Percentiles rank a stretch among this genome's conserved stretches.
Evolutionary conservation across 2,329 filamentous ascomycete species (phyloP).

Genomic region (Hypoxylon rubiginosum): DNA sequence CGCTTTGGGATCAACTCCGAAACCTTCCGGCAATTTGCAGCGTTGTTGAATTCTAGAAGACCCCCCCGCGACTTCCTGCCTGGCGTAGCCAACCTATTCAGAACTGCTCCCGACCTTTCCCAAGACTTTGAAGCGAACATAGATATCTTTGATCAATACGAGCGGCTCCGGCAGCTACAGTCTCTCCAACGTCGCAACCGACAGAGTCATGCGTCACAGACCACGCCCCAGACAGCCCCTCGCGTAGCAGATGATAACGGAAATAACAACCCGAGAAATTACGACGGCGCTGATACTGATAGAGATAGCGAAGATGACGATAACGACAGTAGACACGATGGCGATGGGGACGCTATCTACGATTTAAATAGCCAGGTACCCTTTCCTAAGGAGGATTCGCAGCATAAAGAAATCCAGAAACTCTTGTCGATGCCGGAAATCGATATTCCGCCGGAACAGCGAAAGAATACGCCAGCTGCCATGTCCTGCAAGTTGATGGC

Average conservation of each 20-base stretch:
- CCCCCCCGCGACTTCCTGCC: constrained; percentile 13
- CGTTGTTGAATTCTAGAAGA: constrained; percentile 5
- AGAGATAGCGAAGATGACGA: not conserved
- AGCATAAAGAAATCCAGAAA: constrained; percentile 32
- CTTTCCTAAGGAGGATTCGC: not conserved
- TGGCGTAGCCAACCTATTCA: constrained; percentile 8
- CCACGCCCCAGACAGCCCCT: not conserved
- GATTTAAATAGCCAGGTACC: not conserved
- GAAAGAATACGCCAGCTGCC: constrained; percentile 38
- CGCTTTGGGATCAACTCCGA: constrained; percentile 25
- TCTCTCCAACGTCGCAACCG: not conserved
- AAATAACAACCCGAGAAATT: not conserved
- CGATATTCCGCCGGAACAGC: constrained; percentile 37
- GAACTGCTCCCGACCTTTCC: constrained; percentile 20
- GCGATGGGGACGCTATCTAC: not conserved
- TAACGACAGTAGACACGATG: not conserved
- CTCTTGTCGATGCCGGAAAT: constrained; percentile 42
- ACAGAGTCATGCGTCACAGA: not conserved
- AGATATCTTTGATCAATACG: constrained; percentile 8
- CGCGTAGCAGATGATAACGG: not conserved
- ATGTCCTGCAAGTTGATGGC: constrained; percentile 46
- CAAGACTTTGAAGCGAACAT: constrained; percentile 14
- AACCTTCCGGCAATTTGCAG: constrained; percentile 13
- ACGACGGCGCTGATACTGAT: not conserved
- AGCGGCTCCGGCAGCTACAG: not conserved